These are phyloP conservation scores for Vickermania ingenoplastis DNA, from an alignment of 208 protist species.

Conservation along the genomic window DNA sequence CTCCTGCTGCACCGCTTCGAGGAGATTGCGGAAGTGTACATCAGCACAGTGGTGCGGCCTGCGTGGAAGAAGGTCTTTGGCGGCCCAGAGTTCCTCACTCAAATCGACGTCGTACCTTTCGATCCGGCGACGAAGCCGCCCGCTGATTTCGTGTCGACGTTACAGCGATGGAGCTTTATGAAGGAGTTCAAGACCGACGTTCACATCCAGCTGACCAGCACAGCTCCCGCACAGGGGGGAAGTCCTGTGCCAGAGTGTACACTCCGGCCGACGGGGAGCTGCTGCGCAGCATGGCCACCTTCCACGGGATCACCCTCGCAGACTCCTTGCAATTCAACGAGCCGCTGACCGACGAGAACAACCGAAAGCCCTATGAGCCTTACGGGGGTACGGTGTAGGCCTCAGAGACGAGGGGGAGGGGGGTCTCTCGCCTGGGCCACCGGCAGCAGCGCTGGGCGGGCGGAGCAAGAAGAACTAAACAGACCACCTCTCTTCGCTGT, in stretches of 20 bases:
- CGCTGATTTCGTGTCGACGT: constrained; percentile 38
- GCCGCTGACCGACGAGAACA: constrained; percentile 46
- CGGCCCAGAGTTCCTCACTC: constrained; percentile 55
- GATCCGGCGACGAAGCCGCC: constrained; percentile 23
- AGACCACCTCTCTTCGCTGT: constrained; percentile 17
- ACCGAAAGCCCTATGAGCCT: constrained; percentile 28
- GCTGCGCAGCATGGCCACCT: constrained; percentile 49
- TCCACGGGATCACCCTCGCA: constrained; percentile 45
- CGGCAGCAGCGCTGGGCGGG: too few relatives aligned
- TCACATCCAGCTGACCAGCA: constrained; percentile 62
- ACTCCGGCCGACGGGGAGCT: constrained; percentile 32
- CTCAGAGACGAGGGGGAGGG: too few relatives aligned
- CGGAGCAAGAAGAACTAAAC: too few relatives aligned
- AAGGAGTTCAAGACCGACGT: constrained; percentile 77
- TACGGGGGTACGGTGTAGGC: constrained; percentile 3
- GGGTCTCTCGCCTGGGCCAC: not conserved
- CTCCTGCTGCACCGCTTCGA: constrained; percentile 61
- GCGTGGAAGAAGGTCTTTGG: constrained; percentile 61
- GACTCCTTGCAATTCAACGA: constrained; percentile 66
- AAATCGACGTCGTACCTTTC: constrained; percentile 69
- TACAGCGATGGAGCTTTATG: constrained; percentile 84
- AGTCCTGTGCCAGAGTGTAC: constrained; percentile 49
- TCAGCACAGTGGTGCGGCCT: constrained; percentile 66
- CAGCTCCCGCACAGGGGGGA: constrained; percentile 14
- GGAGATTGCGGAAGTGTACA: constrained; percentile 52